Evolutionary conservation across 2,329 filamentous ascomycete species (phyloP), one percentile per base, ranked within the genome.

Genomic region (Colletotrichum musicola): DNA sequence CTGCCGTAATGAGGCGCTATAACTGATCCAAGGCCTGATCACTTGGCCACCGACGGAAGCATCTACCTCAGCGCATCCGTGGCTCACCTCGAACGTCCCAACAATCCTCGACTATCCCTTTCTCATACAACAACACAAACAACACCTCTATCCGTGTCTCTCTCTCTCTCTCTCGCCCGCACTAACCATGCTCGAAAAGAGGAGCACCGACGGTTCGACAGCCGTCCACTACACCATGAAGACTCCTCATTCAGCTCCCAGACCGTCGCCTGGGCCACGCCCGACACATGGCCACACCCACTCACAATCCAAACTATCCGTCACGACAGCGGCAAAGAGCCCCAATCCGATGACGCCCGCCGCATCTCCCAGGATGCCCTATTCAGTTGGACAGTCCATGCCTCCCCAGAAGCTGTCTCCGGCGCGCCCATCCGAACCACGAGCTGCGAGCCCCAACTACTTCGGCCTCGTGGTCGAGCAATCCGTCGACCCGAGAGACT

Each of bases 401-500:
- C 84, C 87, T 2, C 86, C 87, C 0, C 71, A 55, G 6, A 85
- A 82, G 69, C 76, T 85, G 6, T 86, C 86, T 2, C 84, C 85
- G 2, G 76, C 72, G 27, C 75, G 78, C 47, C 64, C 74, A 5
- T 64, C 75, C 2, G 82, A 84, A 47, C 76, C 75, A 16, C 82
- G 85, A 70, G 81, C 86, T 1, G 82, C 89, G 10, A 95, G 93
- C 77, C 93, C 94, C 13, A 97, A 95, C 77, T 97, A 97, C 80
- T 97, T 97, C 77, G 93, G 92, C 64, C 88, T 97, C 68, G 84
- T 90, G 35, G 82, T 93, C 71, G 90, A 94, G 67, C 73, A 70
- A 40, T 78, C 88, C 20, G 79, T 82, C 53, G 89, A 93, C 70
- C 84, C 87, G 25, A 86, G 90, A 70, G 90, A 91, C 61, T 91